Percentiles rank a stretch among this genome's conserved stretches.
Evolutionary conservation across 73 alveolate genomes (phyloP).

Genomic region (Paramecium tetraurelia): DNA sequence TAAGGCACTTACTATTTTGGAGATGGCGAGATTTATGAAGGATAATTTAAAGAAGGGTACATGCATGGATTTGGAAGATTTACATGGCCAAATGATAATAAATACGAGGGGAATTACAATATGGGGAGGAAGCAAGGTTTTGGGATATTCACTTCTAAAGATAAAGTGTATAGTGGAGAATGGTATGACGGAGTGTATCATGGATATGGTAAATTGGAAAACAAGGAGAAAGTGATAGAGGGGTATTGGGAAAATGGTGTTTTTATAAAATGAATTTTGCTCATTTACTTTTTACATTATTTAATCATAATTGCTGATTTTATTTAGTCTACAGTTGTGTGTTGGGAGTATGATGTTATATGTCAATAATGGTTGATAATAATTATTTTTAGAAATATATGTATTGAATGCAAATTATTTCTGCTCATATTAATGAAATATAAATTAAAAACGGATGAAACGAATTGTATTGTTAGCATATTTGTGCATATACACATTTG

Average conservation of each 20-base stretch:
- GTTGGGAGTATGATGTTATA: not conserved
- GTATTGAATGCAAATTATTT: not conserved
- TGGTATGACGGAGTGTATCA: conserved; percentile 77
- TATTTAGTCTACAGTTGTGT: not conserved
- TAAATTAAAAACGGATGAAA: conserved; percentile 48
- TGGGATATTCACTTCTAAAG: conserved; percentile 65
- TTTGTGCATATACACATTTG: not conserved
- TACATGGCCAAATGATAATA: conserved; percentile 76
- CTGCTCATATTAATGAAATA: not conserved
- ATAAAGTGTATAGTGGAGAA: conserved; percentile 67
- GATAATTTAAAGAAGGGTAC: conserved; percentile 62
- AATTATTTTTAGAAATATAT: not conserved
- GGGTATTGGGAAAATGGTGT: conserved; percentile 35
- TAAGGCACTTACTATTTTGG: conserved; percentile 66
- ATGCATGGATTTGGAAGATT: conserved; percentile 67
- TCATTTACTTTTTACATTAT: not conserved
- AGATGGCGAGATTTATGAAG: conserved; percentile 65
- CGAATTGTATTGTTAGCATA: not conserved
- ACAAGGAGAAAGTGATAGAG: not conserved
- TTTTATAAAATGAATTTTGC: not conserved
- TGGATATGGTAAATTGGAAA: conserved; percentile 66
- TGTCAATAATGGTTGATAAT: not conserved
- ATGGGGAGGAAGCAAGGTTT: conserved; percentile 72
- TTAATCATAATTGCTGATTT: not conserved
- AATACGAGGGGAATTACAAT: conserved; percentile 66